Conservation (phyloP, 2,329 filamentous ascomycete species). For the Beauveria rudraprayagi region DNA sequence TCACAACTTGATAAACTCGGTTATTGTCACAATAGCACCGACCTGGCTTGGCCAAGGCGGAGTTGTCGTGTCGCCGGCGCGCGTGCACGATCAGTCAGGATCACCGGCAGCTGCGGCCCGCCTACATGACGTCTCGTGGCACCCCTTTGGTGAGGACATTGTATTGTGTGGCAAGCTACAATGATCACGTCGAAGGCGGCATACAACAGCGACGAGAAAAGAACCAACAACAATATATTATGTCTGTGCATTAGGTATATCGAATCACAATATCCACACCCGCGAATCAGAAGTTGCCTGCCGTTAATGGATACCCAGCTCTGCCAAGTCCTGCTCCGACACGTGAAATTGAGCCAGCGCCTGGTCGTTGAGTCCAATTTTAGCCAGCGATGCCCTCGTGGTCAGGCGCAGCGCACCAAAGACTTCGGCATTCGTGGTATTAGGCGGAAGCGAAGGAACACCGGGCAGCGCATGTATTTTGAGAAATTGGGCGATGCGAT, state of each 20-base stretch:
- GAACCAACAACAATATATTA: not conserved
- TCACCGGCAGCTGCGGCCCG: slow-evolving; percentile 53
- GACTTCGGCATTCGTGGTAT: not conserved
- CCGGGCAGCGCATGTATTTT: not conserved
- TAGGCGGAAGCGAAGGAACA: not conserved
- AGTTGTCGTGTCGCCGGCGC: slow-evolving; percentile 66
- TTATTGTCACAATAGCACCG: slow-evolving; percentile 84
- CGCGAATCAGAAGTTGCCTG: not conserved
- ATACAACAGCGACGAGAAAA: not conserved
- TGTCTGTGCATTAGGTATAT: not conserved
- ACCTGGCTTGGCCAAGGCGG: slow-evolving; percentile 82
- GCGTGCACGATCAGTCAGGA: slow-evolving; percentile 41
- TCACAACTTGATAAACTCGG: slow-evolving; percentile 58
- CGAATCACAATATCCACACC: not conserved
- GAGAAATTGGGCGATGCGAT: not conserved
- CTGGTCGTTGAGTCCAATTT: not conserved
- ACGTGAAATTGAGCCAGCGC: not conserved
- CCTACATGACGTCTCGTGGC: slow-evolving; percentile 62
- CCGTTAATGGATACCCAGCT: not conserved
- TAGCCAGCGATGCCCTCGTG: not conserved
- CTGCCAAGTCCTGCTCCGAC: not conserved
- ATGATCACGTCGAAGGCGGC: not conserved
- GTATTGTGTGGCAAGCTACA: slow-evolving; percentile 65
- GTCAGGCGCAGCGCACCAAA: not conserved
- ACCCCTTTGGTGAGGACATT: slow-evolving; percentile 72